Conservation (phyloP, 352 stramenopile species). For the Pythium rhizo-oryzae region DNA sequence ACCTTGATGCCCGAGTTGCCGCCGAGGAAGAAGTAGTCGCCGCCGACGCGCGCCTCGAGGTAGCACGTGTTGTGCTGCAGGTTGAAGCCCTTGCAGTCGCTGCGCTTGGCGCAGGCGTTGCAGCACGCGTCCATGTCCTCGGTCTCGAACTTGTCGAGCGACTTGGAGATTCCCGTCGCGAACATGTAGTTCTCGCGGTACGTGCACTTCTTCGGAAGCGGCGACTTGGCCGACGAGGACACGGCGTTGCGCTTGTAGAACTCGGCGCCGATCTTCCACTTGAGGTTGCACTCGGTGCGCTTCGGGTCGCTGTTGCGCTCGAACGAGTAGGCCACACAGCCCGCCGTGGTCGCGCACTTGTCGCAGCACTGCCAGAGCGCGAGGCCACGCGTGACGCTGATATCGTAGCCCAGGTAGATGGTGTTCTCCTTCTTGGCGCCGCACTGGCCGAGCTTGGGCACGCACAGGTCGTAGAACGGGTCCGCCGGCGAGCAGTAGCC, state of each 20-base stretch:
- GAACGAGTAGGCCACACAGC: slow-evolving; percentile 5
- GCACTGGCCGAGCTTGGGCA: not conserved
- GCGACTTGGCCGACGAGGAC: not conserved
- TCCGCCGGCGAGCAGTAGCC: no score
- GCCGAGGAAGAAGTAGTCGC: no score
- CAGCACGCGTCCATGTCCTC: not conserved
- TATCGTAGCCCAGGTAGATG: not conserved
- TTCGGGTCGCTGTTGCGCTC: not conserved
- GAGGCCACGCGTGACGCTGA: not conserved
- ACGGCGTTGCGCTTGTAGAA: not conserved
- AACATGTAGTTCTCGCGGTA: not conserved
- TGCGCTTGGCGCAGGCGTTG: no score
- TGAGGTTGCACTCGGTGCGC: not conserved
- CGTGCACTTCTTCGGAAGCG: not conserved
- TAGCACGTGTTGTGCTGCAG: not conserved
- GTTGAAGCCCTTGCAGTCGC: not conserved
- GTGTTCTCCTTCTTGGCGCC: not conserved
- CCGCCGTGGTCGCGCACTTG: not conserved
- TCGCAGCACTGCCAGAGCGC: not conserved
- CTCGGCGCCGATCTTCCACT: not conserved
- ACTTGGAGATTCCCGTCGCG: not conserved
- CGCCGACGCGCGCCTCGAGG: no score
- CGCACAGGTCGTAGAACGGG: no score
- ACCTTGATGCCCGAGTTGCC: no score
- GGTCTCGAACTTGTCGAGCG: not conserved